Evolutionary conservation across 2,329 filamentous ascomycete genomes (phyloP).

Genomic region (Paecilomyces niveus): DNA sequence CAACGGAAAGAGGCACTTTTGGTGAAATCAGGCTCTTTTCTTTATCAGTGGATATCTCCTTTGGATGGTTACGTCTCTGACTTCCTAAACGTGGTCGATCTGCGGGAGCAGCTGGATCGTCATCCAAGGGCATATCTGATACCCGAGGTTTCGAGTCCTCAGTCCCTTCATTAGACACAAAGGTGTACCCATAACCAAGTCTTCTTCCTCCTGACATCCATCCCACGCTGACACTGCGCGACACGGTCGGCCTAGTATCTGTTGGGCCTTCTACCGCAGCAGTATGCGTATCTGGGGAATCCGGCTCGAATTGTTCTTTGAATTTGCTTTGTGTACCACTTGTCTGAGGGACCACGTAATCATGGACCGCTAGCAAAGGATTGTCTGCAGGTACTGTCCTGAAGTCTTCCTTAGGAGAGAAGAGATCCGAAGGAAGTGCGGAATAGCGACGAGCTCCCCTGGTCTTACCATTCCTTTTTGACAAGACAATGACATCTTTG

Average conservation of each 20-base stretch:
- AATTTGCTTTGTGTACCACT: slow-evolving; percentile 22
- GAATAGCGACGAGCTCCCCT: neutral
- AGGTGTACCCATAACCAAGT: slow-evolving; percentile 32
- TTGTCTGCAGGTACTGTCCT: neutral
- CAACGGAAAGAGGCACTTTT: neutral
- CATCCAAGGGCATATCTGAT: neutral
- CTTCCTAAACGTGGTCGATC: neutral
- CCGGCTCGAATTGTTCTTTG: slow-evolving; percentile 22
- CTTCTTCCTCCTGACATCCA: slow-evolving; percentile 37
- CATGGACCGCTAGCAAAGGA: neutral
- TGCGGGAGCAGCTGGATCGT: neutral
- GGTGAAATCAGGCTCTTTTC: neutral
- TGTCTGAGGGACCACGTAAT: neutral
- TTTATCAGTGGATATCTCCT: neutral
- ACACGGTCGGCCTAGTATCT: slow-evolving; percentile 1
- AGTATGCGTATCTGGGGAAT: neutral
- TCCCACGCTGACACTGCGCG: slow-evolving; percentile 31
- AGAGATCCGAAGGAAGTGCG: neutral
- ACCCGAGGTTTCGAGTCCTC: neutral
- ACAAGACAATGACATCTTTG: neutral
- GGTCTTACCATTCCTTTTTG: neutral
- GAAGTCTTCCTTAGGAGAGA: neutral
- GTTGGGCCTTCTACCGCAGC: neutral
- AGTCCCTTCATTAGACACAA: slow-evolving; percentile 21
- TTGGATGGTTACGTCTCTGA: neutral